Percentiles rank a stretch among this genome's conserved stretches.
These are phyloP conservation scores for Dothiorella sarmentorum DNA, from an alignment of 2,329 filamentous ascomycete genomes.

Conservation along the genomic window DNA sequence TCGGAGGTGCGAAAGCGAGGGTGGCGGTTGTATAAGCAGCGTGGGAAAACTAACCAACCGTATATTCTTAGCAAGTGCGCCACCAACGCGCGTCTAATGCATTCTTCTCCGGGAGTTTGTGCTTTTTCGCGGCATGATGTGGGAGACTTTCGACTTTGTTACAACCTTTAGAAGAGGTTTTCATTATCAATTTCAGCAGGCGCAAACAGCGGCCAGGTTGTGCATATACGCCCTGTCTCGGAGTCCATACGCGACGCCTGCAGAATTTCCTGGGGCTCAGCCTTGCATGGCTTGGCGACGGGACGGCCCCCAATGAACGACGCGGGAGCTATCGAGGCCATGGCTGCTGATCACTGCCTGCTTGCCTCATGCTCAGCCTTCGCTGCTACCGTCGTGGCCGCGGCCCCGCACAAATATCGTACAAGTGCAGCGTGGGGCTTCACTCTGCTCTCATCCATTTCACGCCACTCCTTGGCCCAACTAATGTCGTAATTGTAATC, in stretches of 20 bases:
- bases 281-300: conserved; percentile 1
- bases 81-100: background rate
- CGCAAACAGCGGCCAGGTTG: background rate
- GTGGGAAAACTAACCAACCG: background rate
- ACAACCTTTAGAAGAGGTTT: background rate
- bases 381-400: background rate
- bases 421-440: background rate
- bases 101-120: background rate
- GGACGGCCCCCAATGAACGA: conserved; percentile 1
- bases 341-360: background rate
- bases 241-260: background rate
- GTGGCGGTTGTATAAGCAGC: background rate
- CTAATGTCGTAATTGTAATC: conserved; percentile 13
- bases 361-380: background rate
- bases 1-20: background rate
- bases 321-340: background rate
- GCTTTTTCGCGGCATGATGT: background rate
- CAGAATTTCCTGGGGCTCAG: background rate
- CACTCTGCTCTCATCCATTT: too few relatives aligned
- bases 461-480: background rate
- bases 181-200: background rate
- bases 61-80: conserved; percentile 1
- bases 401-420: conserved; percentile 5
- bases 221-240: background rate
- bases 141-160: background rate